Percentiles rank a stretch among this genome's conserved stretches.
phyloP scores from a whole-genome alignment of 2,329 filamentous ascomycete genomes.

The Fusarium incarnatum region DNA sequence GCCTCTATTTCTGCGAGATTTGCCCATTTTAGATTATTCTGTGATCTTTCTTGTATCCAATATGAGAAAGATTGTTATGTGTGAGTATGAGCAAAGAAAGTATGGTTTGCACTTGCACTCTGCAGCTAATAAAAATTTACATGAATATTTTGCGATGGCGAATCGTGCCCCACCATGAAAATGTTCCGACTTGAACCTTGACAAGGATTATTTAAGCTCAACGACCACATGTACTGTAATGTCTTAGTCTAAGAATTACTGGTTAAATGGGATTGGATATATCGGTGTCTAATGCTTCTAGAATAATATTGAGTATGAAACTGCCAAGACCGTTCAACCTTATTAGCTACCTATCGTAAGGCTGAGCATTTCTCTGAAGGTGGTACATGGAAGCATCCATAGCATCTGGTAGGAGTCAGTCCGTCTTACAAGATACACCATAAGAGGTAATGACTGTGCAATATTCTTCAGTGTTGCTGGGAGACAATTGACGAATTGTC shows the following conservation, averaged over 20 bases:
- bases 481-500: not conserved
- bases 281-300: not conserved
- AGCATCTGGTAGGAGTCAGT: too few relatives aligned
- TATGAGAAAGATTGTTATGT: not conserved
- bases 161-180: conserved; percentile 41
- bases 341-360: not conserved
- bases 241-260: not conserved
- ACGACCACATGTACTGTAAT: not conserved
- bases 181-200: conserved; percentile 18
- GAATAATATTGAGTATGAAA: not conserved
- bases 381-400: not conserved
- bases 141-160: conserved; percentile 33
- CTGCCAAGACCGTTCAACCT: not conserved
- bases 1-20: conserved; percentile 66
- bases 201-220: conserved; percentile 24
- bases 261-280: not conserved
- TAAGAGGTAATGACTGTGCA: not conserved
- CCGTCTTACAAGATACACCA: not conserved
- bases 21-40: conserved; percentile 62
- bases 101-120: not conserved
- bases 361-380: not conserved
- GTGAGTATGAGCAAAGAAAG: not conserved
- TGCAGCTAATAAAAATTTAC: conserved; percentile 38
- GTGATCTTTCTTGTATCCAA: not conserved
- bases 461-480: not conserved